phyloP scores from a whole-genome alignment of 2,329 filamentous ascomycete genomes.

The Arthrobotrys pseudoclavata region DNA sequence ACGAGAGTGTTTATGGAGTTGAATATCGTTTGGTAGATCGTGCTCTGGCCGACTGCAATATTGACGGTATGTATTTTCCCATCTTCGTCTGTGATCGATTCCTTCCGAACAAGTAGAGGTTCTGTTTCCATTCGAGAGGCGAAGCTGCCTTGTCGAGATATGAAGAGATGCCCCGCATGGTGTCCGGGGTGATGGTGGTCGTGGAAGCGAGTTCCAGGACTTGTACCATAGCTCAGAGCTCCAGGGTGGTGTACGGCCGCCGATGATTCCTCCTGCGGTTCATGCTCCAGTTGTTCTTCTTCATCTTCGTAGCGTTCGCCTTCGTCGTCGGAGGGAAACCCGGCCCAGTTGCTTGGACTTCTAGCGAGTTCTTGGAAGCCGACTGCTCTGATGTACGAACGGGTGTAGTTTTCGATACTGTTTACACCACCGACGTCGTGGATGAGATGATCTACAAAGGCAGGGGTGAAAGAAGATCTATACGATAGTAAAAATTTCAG shows the following conservation, averaged over 20 bases:
- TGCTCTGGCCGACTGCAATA: constrained; percentile 92
- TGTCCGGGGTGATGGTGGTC: constrained; percentile 70
- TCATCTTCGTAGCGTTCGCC: constrained; percentile 51
- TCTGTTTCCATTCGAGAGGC: constrained; percentile 74
- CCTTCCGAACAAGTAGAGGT: constrained; percentile 86
- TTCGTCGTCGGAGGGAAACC: constrained; percentile 54
- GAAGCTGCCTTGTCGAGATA: constrained; percentile 52
- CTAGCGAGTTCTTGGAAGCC: constrained; percentile 89
- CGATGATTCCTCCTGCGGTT: constrained; percentile 41
- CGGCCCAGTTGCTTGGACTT: constrained; percentile 54
- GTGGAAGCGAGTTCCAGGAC: constrained; percentile 63
- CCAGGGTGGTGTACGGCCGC: constrained; percentile 38
- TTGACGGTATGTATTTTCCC: constrained; percentile 79
- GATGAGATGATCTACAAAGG: constrained; percentile 61
- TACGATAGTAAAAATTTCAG: neutral
- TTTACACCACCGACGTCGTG: constrained; percentile 87
- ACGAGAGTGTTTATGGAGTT: constrained; percentile 82
- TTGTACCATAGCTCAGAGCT: constrained; percentile 45
- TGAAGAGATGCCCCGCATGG: constrained; percentile 70
- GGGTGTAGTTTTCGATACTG: constrained; percentile 91
- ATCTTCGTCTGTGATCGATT: constrained; percentile 77
- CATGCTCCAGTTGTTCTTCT: constrained; percentile 30
- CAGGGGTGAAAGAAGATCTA: constrained; percentile 62
- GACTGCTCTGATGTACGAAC: constrained; percentile 91
- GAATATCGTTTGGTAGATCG: constrained; percentile 92